These are phyloP conservation scores for Wickerhamomyces chambardii DNA, from an alignment of 805 yeast genomes.

Conservation along the genomic window DNA sequence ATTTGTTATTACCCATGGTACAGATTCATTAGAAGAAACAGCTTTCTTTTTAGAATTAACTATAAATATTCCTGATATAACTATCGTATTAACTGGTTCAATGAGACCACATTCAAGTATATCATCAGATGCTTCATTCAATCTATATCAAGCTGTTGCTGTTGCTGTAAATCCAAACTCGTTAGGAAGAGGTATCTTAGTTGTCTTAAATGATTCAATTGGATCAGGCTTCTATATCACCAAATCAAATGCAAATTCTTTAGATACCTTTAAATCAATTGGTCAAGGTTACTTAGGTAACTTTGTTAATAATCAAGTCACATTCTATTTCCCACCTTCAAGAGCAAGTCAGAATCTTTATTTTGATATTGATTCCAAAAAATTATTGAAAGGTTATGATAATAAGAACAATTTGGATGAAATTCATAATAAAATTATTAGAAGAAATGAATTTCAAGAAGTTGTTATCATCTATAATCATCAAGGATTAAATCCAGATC, in stretches of 20 bases:
- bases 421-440: neutral
- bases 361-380: conserved; percentile 26
- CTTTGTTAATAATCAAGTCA: conserved; percentile 57
- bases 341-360: conserved; percentile 38
- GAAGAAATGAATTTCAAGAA: conserved; percentile 24
- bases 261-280: conserved; percentile 59
- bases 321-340: conserved; percentile 54
- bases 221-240: conserved; percentile 65
- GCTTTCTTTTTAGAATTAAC: conserved; percentile 51
- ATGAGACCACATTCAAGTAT: conserved; percentile 70
- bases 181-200: conserved; percentile 49
- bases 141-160: conserved; percentile 58
- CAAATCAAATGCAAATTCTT: conserved; percentile 60
- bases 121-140: conserved; percentile 69
- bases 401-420: neutral
- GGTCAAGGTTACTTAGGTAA: conserved; percentile 69
- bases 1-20: conserved; percentile 63
- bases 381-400: conserved; percentile 7
- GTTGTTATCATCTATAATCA: conserved; percentile 53
- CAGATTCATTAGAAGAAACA: conserved; percentile 62
- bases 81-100: conserved; percentile 62
- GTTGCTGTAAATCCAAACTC: conserved; percentile 47
- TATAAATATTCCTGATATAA: conserved; percentile 34
- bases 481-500: conserved; percentile 44
- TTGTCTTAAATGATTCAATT: conserved; percentile 59